Base-by-base conservation (phyloP, 345 rosid species). In the Camelina hispida region DNA sequence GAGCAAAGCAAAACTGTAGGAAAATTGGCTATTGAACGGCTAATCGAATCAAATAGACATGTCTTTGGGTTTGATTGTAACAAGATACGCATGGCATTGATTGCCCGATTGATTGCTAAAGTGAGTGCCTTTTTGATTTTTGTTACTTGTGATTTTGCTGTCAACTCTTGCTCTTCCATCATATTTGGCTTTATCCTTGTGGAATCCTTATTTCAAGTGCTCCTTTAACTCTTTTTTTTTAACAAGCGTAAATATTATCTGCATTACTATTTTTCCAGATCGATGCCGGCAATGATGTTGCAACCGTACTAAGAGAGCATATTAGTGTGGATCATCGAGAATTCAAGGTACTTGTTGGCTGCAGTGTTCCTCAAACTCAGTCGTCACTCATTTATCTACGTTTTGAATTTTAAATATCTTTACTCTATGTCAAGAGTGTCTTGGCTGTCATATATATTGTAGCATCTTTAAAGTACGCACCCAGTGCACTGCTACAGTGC, bases 101-200 rank as follows among this genome's bases (percentile, higher is more conserved):
- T 95, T 81, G 85, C 99, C 62, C 89, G 97, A 47, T 83, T 95
- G 79, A 85, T 85, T 73, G 92, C 93, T 77, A 89, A 88, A 93
- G 99, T 90, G 80, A 78, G 78, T 60, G 47, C 54, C 52, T 75
- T 54, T 34, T 66, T 67, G 61, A 40, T 62, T 18, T 72, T 62
- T 67, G 65, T 54, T 42, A 22, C 72, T 22, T 73, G 61, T 46
- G 52, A 44, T 72, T 74, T 54, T 46, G 28, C 52, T 15, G 71
- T 68, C 65, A 43, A 66, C 9, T 61, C 40, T 35, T 18, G 70
- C 62, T 48, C 32, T 62, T 69, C n/a, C 47, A 57, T 66, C 56
- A 25, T 48, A 17, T 62, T 70, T 58, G 68, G 44, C 52, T 64
- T 55, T 47, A 25, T 38, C 18, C 35, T 20, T 61, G 37, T 63